phyloP scores from a whole-genome alignment of 768 basidiomycete species.

The Boletus rubescentipes region DNA sequence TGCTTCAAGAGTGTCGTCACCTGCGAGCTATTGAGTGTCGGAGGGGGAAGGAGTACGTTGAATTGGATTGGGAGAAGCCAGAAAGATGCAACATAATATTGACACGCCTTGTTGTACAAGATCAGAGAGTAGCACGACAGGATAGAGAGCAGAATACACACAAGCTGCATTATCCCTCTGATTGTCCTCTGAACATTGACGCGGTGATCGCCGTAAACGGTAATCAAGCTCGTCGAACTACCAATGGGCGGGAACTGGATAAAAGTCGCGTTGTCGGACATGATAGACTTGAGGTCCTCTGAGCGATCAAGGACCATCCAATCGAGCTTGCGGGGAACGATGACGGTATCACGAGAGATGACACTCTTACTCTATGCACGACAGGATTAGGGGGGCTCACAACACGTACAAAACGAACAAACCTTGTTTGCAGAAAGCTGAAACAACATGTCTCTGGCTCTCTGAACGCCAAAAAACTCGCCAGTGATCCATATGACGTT shows the following conservation, averaged over 20 bases:
- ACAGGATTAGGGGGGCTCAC: not conserved
- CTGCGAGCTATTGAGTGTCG: constrained; percentile 77
- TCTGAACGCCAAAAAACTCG: constrained; percentile 93
- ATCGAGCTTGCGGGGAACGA: constrained; percentile 94
- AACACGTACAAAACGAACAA: not conserved
- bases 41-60: constrained; percentile 84
- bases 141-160: constrained; percentile 41
- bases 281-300: constrained; percentile 88
- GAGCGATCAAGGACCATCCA: constrained; percentile 98
- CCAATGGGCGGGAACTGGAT: constrained; percentile 93
- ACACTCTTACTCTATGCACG: constrained; percentile 73
- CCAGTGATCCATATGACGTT: constrained; percentile 96
- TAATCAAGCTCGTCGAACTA: constrained; percentile 88
- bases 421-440: constrained; percentile 88
- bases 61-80: constrained; percentile 95
- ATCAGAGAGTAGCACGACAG: constrained; percentile 23
- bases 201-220: constrained; percentile 90
- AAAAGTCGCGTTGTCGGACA: constrained; percentile 96
- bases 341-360: constrained; percentile 89
- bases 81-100: constrained; percentile 95
- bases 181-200: constrained; percentile 95
- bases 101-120: constrained; percentile 64
- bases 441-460: constrained; percentile 93
- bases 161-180: constrained; percentile 90
- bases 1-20: constrained; percentile 84